phyloP scores from a whole-genome alignment of 345 rosid species.

The Ricinus communis region DNA sequence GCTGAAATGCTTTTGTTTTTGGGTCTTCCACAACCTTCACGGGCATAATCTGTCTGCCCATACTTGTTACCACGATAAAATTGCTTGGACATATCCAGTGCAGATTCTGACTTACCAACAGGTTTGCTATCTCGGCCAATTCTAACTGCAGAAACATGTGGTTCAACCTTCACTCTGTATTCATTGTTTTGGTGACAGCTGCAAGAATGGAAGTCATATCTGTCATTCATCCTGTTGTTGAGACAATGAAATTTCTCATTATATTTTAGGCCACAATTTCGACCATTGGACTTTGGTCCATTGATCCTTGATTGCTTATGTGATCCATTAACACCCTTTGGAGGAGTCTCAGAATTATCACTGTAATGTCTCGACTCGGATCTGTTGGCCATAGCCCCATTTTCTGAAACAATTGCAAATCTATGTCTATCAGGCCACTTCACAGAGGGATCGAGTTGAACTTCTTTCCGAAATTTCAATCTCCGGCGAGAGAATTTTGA shows the following conservation, averaged over 20 bases:
- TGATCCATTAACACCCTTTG: slow-evolving; percentile 51
- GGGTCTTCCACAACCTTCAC: slow-evolving; percentile 53
- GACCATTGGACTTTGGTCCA: slow-evolving; percentile 44
- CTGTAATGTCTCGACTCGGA: slow-evolving; percentile 50
- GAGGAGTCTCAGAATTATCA: slow-evolving; percentile 53
- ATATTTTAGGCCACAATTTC: slow-evolving; percentile 50
- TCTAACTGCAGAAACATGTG: slow-evolving; percentile 52
- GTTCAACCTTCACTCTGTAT: slow-evolving; percentile 56
- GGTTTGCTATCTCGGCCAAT: slow-evolving; percentile 49
- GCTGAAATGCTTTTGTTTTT: slow-evolving; percentile 47
- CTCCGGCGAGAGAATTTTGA: slow-evolving; percentile 51
- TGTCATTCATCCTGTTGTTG: slow-evolving; percentile 46
- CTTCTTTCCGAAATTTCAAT: slow-evolving; percentile 54
- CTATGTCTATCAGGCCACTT: slow-evolving; percentile 66
- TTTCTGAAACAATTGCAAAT: slow-evolving; percentile 47
- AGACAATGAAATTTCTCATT: slow-evolving; percentile 59
- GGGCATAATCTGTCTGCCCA: slow-evolving; percentile 46
- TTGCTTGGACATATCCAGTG: slow-evolving; percentile 58
- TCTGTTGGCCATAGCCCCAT: slow-evolving; percentile 41
- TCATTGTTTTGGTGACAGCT: slow-evolving; percentile 59
- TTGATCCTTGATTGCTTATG: slow-evolving; percentile 52
- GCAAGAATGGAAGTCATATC: slow-evolving; percentile 58
- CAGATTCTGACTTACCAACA: slow-evolving; percentile 47
- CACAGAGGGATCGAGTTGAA: slow-evolving; percentile 44
- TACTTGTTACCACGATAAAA: slow-evolving; percentile 55